These are phyloP conservation scores for Penicillium sp. DNA, from an alignment of 2,329 filamentous ascomycete species.

Conservation along the genomic window DNA sequence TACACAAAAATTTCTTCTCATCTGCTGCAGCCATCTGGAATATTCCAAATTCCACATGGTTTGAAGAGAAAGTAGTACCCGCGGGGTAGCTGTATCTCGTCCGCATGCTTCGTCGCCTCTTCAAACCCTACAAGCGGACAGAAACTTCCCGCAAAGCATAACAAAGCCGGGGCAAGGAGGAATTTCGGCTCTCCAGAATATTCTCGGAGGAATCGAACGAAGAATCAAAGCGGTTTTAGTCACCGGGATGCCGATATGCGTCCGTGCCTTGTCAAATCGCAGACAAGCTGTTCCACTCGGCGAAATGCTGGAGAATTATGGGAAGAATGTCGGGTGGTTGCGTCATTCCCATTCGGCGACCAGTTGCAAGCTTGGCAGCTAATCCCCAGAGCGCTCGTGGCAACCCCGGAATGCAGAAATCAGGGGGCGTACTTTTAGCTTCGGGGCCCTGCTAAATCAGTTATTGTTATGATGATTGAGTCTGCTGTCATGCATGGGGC, in stretches of 20 bases:
- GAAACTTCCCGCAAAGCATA: not conserved
- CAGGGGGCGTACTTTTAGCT: not conserved
- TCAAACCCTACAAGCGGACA: not conserved
- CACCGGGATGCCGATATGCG: not conserved
- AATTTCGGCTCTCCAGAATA: not conserved
- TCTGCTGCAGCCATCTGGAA: no score
- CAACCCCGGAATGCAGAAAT: not conserved
- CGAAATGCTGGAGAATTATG: conserved; percentile 4
- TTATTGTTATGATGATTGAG: not conserved
- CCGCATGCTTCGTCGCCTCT: no score
- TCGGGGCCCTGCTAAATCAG: not conserved
- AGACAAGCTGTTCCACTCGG: not conserved
- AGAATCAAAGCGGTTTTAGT: not conserved
- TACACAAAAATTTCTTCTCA: no score
- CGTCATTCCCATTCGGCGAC: conserved; percentile 6
- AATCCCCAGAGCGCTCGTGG: not conserved
- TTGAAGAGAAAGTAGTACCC: no score
- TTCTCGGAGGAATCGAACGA: not conserved
- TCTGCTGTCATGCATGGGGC: not conserved
- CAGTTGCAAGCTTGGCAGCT: not conserved
- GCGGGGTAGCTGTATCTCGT: no score
- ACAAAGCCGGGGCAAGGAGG: not conserved
- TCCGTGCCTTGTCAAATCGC: not conserved
- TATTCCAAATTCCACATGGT: no score
- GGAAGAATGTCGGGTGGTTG: conserved; percentile 8